Base-by-base conservation (phyloP, 2,329 filamentous ascomycete genomes). In the Didymella pinodella region DNA sequence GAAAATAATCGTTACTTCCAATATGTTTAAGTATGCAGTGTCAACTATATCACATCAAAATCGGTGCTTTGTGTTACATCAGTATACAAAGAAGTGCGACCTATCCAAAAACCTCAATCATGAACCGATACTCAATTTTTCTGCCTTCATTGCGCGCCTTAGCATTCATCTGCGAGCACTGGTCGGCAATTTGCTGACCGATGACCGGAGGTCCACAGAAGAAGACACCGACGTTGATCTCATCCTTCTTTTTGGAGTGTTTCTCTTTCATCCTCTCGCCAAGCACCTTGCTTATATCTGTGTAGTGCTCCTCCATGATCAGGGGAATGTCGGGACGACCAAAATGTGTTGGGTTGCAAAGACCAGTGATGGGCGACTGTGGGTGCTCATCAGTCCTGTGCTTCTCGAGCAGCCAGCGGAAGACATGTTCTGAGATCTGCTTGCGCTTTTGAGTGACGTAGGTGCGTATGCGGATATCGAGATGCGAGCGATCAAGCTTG, bases 361-460 rank as follows among this genome's bases (percentile, higher is more conserved):
- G 74, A 0, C 84, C 84, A 0, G 84, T 86, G 2, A 86, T 74
- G 0, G 83, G 82, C 8, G 82, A 84, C n/a, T 79, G 78, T 0
- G 84, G 83, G 50, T 84, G 78, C 2, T 79, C 75, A 0, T 80
- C 69, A 0, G 84, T 86, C 7, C 84, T 82, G 59, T 86, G 83
- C 66, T 81, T 82, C 68, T 86, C 85, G 1, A 87, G 79, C 0
- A 86, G 74, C 77, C 83, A 86, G 6, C 84, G 78, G 67, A 84
- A 86, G 0, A 87, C 79, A 52, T 86, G 83, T 0, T 81, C 82
- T 0, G 79, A 79, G n/a, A 86, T 81, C 34, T 79, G 76, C 63
- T 82, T 84, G 10, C 83, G 79, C 64, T 84, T 85, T 34, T 83
- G 81, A 0, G 85, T 86, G 22, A 86, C 81, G 67, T 86, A 84